Percentiles rank a stretch among this genome's conserved stretches.
Evolutionary conservation across 2,329 filamentous ascomycete genomes (phyloP).

Genomic region (Zymoseptoria brevis): DNA sequence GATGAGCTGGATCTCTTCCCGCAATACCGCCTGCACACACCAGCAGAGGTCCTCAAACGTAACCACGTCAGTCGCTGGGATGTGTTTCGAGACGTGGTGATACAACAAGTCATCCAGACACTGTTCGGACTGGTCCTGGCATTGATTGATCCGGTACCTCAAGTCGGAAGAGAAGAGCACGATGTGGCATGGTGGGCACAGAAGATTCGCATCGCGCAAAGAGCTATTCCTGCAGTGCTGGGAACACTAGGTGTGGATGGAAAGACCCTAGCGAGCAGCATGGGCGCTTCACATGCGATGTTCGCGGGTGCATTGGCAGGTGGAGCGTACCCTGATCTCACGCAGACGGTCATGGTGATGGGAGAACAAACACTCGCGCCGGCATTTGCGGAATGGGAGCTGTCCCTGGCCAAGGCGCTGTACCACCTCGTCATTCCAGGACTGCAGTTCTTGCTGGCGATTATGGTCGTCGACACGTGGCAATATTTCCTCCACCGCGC

Average conservation of each 20-base stretch:
- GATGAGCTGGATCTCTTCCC: constrained; percentile 80
- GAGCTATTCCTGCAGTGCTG: constrained; percentile 65
- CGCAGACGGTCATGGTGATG: constrained; percentile 48
- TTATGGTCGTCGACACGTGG: constrained; percentile 84
- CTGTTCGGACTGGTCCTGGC: constrained; percentile 59
- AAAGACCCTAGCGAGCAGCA: constrained; percentile 62
- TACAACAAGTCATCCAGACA: constrained; percentile 89
- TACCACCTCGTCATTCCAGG: constrained; percentile 73
- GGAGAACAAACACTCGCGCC: constrained; percentile 49
- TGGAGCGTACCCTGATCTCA: constrained; percentile 65
- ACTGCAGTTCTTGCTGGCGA: constrained; percentile 67
- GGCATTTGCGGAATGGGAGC: constrained; percentile 77
- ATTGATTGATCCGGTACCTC: constrained; percentile 64
- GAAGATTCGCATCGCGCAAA: constrained; percentile 69
- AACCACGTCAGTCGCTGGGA: constrained; percentile 82
- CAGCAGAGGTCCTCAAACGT: constrained; percentile 77
- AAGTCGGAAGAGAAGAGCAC: constrained; percentile 70
- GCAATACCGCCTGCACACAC: constrained; percentile 89
- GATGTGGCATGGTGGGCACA: constrained; percentile 87
- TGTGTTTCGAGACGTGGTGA: constrained; percentile 79
- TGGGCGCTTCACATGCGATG: constrained; percentile 62
- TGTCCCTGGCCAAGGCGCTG: constrained; percentile 62
- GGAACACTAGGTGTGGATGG: constrained; percentile 69
- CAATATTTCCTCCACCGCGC: constrained; percentile 94
- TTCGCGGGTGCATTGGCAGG: constrained; percentile 70